A percentile compares a stretch with the other conserved stretches of the same genome.
Evolutionary conservation across 78 protist genomes (phyloP).

Genomic region (Fonticula alba): DNA sequence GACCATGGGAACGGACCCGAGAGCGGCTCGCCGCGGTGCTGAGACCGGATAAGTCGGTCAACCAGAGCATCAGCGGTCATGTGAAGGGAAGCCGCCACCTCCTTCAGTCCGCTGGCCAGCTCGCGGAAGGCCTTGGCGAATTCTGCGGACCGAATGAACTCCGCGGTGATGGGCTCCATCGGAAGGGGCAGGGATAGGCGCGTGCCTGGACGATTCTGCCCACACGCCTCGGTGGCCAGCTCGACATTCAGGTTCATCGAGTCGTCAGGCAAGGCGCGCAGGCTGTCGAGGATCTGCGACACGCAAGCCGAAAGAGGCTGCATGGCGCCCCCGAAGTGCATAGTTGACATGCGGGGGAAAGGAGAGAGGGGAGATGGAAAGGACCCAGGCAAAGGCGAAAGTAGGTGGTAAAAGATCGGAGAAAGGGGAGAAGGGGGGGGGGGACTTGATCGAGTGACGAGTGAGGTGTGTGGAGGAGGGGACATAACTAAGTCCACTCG

Average conservation of each 20-base stretch:
- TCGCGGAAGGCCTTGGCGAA: too few relatives aligned
- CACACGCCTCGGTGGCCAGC: not conserved
- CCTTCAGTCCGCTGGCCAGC: too few relatives aligned
- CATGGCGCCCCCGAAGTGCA: not conserved
- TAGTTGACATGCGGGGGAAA: not conserved
- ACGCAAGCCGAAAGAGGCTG: not conserved
- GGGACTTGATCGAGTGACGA: not conserved
- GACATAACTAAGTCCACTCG: not conserved
- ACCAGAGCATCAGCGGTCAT: too few relatives aligned
- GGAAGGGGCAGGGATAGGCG: not conserved
- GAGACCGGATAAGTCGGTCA: too few relatives aligned
- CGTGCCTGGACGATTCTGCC: not conserved
- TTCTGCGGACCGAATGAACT: not conserved
- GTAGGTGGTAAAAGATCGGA: too few relatives aligned
- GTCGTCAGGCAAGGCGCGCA: not conserved
- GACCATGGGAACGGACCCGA: too few relatives aligned
- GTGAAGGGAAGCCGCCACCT: too few relatives aligned
- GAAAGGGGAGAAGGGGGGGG: too few relatives aligned
- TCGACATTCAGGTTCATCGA: not conserved
- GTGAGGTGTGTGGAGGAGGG: not conserved
- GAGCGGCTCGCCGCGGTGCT: too few relatives aligned
- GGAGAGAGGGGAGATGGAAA: not conserved
- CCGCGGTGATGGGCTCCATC: not conserved
- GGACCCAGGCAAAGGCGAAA: too few relatives aligned
- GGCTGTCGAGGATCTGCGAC: not conserved